phyloP scores from a whole-genome alignment of 768 basidiomycete species.

The Leccinum barrowsii region DNA sequence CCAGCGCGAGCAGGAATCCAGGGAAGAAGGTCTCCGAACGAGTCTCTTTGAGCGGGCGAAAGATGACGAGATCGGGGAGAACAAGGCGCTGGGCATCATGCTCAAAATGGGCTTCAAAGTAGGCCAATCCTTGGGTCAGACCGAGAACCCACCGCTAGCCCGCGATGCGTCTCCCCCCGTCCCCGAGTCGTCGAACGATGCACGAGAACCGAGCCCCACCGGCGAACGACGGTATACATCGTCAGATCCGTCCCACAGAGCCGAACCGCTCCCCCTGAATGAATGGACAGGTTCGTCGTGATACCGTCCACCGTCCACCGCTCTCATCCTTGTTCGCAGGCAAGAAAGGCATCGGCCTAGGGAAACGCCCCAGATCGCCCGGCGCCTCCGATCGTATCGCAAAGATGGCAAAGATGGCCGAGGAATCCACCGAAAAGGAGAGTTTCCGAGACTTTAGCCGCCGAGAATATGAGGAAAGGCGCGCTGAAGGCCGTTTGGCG shows the following conservation, averaged over 20 bases:
- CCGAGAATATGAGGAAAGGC: constrained; percentile 71
- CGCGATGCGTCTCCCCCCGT: neutral
- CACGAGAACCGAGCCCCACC: constrained; percentile 3
- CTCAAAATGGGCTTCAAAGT: constrained; percentile 92
- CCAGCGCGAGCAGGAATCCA: constrained; percentile 69
- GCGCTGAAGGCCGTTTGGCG: constrained; percentile 66
- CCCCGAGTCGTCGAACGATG: neutral
- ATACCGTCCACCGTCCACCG: neutral
- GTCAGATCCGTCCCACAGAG: constrained; percentile 38
- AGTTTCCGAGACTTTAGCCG: constrained; percentile 69
- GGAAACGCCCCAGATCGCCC: constrained; percentile 67
- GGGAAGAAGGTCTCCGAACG: constrained; percentile 74
- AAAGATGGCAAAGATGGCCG: constrained; percentile 67
- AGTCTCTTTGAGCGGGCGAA: constrained; percentile 77
- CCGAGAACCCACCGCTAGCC: constrained; percentile 11
- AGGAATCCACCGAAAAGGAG: constrained; percentile 43
- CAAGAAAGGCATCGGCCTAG: constrained; percentile 70
- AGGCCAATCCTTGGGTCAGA: constrained; percentile 69
- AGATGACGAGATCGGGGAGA: constrained; percentile 44
- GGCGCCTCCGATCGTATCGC: constrained; percentile 58
- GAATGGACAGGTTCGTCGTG: constrained; percentile 74
- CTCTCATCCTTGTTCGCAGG: constrained; percentile 44
- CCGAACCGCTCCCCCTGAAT: constrained; percentile 68
- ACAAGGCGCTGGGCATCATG: constrained; percentile 87
- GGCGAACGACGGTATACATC: neutral